Evolutionary conservation across 805 yeast genomes (phyloP), one percentile per base, ranked within the genome.

Genomic region (Barnettozyma sucrosica): DNA sequence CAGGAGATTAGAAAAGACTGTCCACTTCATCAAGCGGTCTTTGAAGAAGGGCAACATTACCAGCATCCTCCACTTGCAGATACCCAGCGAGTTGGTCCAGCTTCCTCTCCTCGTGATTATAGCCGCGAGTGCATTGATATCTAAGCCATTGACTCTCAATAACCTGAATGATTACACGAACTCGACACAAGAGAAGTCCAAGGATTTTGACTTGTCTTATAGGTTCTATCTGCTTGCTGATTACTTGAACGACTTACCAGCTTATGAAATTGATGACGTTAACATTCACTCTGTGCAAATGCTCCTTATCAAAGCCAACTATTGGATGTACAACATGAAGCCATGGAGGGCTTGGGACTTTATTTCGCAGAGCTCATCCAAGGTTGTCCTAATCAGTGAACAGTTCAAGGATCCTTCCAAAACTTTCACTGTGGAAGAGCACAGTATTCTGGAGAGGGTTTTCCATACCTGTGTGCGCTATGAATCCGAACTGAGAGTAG

Each of bases 401-500:
- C 43, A 49, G 20, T 52, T 50, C 26, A 56, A 57, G 39, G 48
- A 50, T 11, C 51, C 58, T 2, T 51, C 50, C 6, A 41, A 41
- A n/a, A 49, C 43, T n/a, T 55, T 59, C 38, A 43, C 54, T 18
- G 54, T 53, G 24, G 11, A 41, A 10, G 54, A 59, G 32, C 50
- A 49, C 36, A 36, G 49, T 26, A 32, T 54, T 1, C 16, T 57
- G 7, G 60, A 56, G 30, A 47, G 58, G 30, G 54, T 55, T 0
- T 59, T 59, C 45, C 55, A 56, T 39, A 51, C 55, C 5, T 59
- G 62, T 47, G 43, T 56, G 19, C 56, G 54, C 46, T 57, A 54
- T 30, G 62, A 59, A 37, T 53, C 55, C 30, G 63, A 59, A 40
- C 30, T 57, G 9, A 46, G 61, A 28, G 63, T 59, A 6, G 62